Evolutionary conservation across 116 monocot genomes (phyloP).

Genomic region (Iris pallida): DNA sequence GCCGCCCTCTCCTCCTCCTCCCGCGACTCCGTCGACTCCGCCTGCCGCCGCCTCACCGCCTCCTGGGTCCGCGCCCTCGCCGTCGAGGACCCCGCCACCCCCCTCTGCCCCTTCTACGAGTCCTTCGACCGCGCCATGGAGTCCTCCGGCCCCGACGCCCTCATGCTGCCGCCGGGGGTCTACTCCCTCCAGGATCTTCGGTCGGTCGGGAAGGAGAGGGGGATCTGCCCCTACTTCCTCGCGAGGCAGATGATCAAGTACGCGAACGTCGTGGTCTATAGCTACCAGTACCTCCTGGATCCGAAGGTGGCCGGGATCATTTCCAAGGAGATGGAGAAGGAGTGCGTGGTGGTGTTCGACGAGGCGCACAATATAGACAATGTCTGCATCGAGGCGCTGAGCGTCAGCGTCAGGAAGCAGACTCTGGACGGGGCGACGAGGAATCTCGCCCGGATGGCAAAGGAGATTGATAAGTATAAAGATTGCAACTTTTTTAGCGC

Average conservation of each 20-base stretch:
- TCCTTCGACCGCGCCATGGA: conserved; percentile 36
- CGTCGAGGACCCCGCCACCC: conserved; percentile 40
- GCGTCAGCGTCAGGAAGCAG: conserved; percentile 77
- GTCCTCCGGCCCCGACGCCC: conserved; percentile 42
- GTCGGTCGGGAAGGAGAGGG: conserved; percentile 48
- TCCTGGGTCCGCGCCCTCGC: conserved; percentile 78
- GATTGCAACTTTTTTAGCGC: background rate
- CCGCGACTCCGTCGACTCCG: conserved; percentile 81
- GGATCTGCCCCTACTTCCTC: conserved; percentile 92
- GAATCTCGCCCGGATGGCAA: conserved; percentile 61
- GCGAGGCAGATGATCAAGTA: conserved; percentile 72
- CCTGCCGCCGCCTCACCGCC: conserved; percentile 86
- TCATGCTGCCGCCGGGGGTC: conserved; percentile 77
- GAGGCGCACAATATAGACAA: conserved; percentile 99
- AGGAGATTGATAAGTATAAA: conserved; percentile 84
- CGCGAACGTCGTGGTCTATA: conserved; percentile 91
- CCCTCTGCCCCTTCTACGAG: conserved; percentile 75
- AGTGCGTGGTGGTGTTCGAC: conserved; percentile 92
- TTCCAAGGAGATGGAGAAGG: conserved; percentile 92
- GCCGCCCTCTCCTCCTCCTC: conserved; percentile 46
- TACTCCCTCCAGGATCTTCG: conserved; percentile 80
- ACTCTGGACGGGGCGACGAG: conserved; percentile 92
- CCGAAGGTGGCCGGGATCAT: conserved; percentile 95
- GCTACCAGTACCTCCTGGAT: conserved; percentile 91
- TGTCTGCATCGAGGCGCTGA: conserved; percentile 95